Evolutionary conservation across 2,329 filamentous ascomycete species (phyloP).

Genomic region (Colletotrichum tamarilloi): DNA sequence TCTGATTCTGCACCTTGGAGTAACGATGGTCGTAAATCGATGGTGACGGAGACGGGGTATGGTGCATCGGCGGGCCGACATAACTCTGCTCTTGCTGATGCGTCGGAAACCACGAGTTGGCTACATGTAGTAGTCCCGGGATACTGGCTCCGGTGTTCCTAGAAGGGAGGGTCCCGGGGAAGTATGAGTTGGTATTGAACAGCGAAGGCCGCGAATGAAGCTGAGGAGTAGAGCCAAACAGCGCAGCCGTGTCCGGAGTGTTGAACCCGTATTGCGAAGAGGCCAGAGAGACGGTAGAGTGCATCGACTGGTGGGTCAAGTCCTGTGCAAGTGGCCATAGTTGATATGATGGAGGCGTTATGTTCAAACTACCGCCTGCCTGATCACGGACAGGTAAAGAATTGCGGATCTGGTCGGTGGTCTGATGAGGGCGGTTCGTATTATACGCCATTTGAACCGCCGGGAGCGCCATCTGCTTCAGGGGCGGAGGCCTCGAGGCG

Average conservation of each 20-base stretch:
- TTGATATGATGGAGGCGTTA: constrained; percentile 3
- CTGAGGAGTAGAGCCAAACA: constrained; percentile 5
- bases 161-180: not conserved
- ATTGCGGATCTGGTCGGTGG: constrained; percentile 3
- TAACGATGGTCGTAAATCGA: constrained; percentile 25
- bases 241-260: not conserved
- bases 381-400: constrained; percentile 2
- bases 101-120: constrained; percentile 12
- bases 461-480: constrained; percentile 86
- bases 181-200: not conserved
- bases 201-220: not conserved
- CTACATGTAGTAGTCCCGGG: constrained; percentile 12
- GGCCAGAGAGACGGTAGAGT: not conserved
- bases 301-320: not conserved
- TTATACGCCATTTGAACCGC: constrained; percentile 46
- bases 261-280: constrained; percentile 9
- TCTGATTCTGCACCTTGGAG: constrained; percentile 11
- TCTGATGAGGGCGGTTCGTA: constrained; percentile 35
- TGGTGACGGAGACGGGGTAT: constrained; percentile 24
- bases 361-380: not conserved
- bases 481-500: constrained; percentile 77
- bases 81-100: constrained; percentile 24
- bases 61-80: constrained; percentile 22
- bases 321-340: constrained; percentile 17
- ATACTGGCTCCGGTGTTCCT: not conserved